These are phyloP conservation scores for Yarrowia hollandica DNA, from an alignment of 805 yeast genomes.

Conservation along the genomic window DNA sequence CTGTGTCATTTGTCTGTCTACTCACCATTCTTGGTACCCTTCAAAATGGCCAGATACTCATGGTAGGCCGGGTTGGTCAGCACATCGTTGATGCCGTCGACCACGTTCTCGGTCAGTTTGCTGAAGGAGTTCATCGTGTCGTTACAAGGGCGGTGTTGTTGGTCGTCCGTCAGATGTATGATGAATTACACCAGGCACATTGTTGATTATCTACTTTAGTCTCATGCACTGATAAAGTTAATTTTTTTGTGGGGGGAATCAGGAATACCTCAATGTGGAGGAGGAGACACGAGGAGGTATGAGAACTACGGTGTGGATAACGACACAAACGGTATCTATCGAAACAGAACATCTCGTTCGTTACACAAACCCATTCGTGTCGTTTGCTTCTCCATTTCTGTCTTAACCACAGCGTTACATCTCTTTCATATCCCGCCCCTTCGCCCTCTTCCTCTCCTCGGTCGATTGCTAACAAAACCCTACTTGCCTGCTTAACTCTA, in stretches of 20 bases:
- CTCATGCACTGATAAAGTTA: conserved; percentile 25
- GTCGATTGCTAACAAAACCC: conserved; percentile 24
- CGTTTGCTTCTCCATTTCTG: not conserved
- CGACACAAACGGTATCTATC: no score
- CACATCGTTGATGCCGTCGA: conserved; percentile 33
- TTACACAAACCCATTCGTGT: no score
- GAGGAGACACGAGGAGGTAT: no score
- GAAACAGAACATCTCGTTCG: no score
- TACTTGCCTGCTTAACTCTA: conserved; percentile 7
- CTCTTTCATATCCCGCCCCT: no score
- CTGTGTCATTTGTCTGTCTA: not conserved
- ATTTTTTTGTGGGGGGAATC: conserved; percentile 6
- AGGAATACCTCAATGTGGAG: not conserved
- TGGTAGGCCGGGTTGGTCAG: conserved; percentile 43
- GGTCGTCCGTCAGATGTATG: not conserved
- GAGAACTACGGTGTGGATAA: no score
- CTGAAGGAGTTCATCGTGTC: not conserved
- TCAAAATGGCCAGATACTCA: conserved; percentile 43
- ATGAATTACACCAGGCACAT: not conserved
- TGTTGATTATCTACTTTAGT: conserved; percentile 13
- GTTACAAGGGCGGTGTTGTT: no score
- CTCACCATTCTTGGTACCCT: conserved; percentile 47
- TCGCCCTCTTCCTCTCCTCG: no score
- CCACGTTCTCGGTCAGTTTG: conserved; percentile 10
- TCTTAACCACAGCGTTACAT: not conserved